A percentile compares a stretch with the other conserved stretches of the same genome.
Conservation (phyloP, 2,329 filamentous ascomycete species). For the Hypoxylon sp. region DNA sequence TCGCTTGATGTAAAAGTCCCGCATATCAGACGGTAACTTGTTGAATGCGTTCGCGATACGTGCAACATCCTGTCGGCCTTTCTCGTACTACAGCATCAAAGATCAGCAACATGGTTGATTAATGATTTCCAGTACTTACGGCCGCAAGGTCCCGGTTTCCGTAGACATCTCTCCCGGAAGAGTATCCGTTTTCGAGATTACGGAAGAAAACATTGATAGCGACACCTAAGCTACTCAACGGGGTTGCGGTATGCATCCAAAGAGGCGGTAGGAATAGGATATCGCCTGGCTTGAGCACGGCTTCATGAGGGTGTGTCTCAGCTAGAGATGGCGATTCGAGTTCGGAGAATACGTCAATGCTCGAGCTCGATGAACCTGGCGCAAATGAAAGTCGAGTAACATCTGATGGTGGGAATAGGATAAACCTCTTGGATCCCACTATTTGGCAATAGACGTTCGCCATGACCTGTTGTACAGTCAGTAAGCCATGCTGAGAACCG, state of each 20-base stretch:
- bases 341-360: slow-evolving; percentile 76
- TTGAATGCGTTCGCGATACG: slow-evolving; percentile 76
- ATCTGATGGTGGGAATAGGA: slow-evolving; percentile 85
- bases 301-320: slow-evolving; percentile 75
- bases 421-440: slow-evolving; percentile 77
- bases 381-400: slow-evolving; percentile 78
- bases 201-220: slow-evolving; percentile 94
- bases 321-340: slow-evolving; percentile 60
- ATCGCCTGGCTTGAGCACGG: slow-evolving; percentile 77
- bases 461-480: slow-evolving; percentile 72
- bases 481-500: neutral
- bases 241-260: slow-evolving; percentile 84
- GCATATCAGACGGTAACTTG: slow-evolving; percentile 74
- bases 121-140: slow-evolving; percentile 26
- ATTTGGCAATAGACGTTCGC: slow-evolving; percentile 90
- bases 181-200: slow-evolving; percentile 77
- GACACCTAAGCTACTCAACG: slow-evolving; percentile 73
- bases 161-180: slow-evolving; percentile 85
- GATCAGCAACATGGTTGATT: neutral
- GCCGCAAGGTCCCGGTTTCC: slow-evolving; percentile 88
- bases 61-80: slow-evolving; percentile 79
- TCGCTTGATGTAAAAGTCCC: slow-evolving; percentile 81
- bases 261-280: slow-evolving; percentile 85
- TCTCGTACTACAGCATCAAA: slow-evolving; percentile 73
- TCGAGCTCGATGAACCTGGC: slow-evolving; percentile 85